Percentiles rank a stretch among this genome's conserved stretches.
Conservation (phyloP, 2,329 filamentous ascomycete species). For the Ceratocystiopsis minuta region DNA sequence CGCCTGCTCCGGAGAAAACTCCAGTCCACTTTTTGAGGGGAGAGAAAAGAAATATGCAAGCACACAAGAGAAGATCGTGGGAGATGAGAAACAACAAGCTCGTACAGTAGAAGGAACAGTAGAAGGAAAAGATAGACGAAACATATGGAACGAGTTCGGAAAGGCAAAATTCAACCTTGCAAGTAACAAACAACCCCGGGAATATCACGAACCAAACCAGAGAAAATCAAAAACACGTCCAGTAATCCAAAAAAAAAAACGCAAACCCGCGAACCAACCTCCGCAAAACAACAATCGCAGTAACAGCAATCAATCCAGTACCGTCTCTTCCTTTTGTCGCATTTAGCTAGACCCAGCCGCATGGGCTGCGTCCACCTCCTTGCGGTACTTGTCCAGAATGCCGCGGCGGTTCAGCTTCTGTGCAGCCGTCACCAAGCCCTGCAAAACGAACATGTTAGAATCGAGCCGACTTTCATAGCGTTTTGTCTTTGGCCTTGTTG, state of each 20-base stretch:
- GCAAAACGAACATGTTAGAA: background rate
- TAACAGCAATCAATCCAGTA: too few species aligned
- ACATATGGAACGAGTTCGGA: background rate
- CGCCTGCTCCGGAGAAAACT: too few species aligned
- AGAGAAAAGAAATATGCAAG: background rate
- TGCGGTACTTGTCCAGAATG: constrained; percentile 43
- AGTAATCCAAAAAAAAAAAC: too few species aligned
- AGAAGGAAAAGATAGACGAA: background rate
- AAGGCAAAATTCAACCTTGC: too few species aligned
- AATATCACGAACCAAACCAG: background rate
- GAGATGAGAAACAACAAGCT: background rate
- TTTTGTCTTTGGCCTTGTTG: too few species aligned
- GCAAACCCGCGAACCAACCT: too few species aligned
- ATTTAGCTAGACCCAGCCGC: constrained; percentile 13
- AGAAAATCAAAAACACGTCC: background rate
- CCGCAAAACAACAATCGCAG: background rate
- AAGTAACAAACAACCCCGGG: too few species aligned
- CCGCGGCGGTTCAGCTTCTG: constrained; percentile 57
- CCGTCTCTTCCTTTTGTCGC: too few species aligned
- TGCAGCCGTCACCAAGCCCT: constrained; percentile 50
- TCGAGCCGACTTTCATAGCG: background rate
- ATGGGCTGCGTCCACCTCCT: constrained; percentile 44
- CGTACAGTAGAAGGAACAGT: too few species aligned
- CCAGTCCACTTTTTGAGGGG: too few species aligned
- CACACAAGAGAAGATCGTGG: background rate